Conservation (phyloP, 2,329 filamentous ascomycete species). For the Zelopaecilomyces penicillatus region DNA sequence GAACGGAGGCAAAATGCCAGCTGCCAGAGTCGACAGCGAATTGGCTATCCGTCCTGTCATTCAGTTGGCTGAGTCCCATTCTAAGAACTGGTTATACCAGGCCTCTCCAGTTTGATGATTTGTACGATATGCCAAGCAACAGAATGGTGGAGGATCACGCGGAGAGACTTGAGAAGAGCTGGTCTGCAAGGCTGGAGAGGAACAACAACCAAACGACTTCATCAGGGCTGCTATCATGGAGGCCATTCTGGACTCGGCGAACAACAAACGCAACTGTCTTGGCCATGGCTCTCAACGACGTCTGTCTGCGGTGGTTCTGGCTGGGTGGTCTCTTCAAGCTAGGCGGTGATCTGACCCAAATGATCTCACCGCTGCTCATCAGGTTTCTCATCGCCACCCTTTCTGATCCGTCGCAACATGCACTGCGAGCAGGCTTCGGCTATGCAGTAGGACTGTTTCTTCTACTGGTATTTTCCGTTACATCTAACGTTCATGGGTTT, state of each 20-base stretch:
- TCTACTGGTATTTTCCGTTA: constrained; percentile 6
- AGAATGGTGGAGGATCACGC: constrained; percentile 13
- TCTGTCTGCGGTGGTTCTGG: constrained; percentile 23
- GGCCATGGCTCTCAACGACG: constrained; percentile 20
- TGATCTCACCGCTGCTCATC: constrained; percentile 17
- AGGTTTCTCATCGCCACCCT: constrained; percentile 16
- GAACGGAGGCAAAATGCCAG: too few relatives aligned
- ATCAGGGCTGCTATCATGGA: constrained; percentile 3
- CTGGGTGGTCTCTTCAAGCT: constrained; percentile 19
- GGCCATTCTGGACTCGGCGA: constrained; percentile 19
- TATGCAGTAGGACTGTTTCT: constrained; percentile 17
- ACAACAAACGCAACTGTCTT: constrained; percentile 18
- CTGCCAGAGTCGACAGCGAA: too few relatives aligned
- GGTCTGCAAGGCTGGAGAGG: constrained; percentile 12
- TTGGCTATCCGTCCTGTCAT: too few relatives aligned
- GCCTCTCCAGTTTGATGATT: too few relatives aligned
- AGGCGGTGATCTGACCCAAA: constrained; percentile 17
- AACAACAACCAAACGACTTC: constrained; percentile 7
- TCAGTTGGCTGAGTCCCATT: too few relatives aligned
- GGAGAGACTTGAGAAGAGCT: constrained; percentile 13
- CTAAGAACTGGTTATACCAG: too few relatives aligned
- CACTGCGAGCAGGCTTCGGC: constrained; percentile 12
- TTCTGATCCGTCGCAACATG: constrained; percentile 11
- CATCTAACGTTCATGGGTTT: too few relatives aligned
- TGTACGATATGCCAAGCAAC: too few relatives aligned